Evolutionary conservation across 352 stramenopile species (phyloP), one percentile per base, ranked within the genome.

Genomic region (Pythium monospermum): DNA sequence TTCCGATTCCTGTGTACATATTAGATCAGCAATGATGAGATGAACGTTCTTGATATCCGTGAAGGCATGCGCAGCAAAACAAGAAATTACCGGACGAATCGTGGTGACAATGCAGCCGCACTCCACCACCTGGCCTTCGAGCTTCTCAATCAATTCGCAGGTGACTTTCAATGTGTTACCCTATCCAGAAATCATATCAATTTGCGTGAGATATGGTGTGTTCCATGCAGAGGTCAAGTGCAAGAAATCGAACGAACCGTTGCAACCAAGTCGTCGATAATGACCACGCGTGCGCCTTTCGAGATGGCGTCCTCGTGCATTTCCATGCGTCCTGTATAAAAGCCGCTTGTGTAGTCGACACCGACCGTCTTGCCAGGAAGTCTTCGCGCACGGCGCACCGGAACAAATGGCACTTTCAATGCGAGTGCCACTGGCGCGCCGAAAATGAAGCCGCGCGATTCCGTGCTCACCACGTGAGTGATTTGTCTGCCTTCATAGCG

Each of bases 391-490:
- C 77, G 72, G 22, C 82, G 78, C 41, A 92, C 77, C 0, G 79
- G 82, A 44, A 92, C 82, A 44, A 92, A 91, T 13, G 75, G 67
- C 7, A 69, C 64, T 32, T 76, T 58, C 10, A 91, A 60, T 27
- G 79, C 82, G 12, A 92, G 59, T 16, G 82, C 82, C 40, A 92
- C 53, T 26, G 82, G 82, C 11, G 82, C 71, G 0, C 79, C 82
- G 42, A 92, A 92, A 66, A 92, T 89, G 50, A 92, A 90, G 3
- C 82, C 79, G 44, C 82, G 69, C 28, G 79, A 82, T 53, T 92
- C 79, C 49, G 66, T 84, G 58, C 82, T 91, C 23, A 88, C 82
- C n/a, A 92, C 56, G 63, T 92, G 79, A 6, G 82, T 87, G 71
- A 92, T 77, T 30, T 64, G 33, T 48, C 84, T 45, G 59, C 51